Evolutionary conservation across 2,329 filamentous ascomycete genomes (phyloP), one percentile per base, ranked within the genome.

Genomic region (Alternaria postmessia): DNA sequence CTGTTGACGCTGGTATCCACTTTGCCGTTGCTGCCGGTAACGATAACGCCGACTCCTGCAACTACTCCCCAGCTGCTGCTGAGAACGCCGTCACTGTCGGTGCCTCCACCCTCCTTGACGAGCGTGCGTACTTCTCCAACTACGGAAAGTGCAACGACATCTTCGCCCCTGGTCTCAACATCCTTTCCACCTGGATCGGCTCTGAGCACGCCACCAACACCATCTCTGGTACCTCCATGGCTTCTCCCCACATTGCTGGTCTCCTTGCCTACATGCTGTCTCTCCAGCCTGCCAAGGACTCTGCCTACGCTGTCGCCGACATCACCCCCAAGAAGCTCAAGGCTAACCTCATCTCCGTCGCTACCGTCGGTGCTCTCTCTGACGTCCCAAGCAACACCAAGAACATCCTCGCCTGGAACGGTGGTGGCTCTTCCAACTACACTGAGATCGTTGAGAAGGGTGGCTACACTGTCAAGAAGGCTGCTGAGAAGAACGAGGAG

Each of bases 71-170:
- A 62, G 96, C 95, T 75, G 92, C 94, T 66, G 93, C 96, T 72
- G 86, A 88, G 74, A 93, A 96, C 77, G 94, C 95, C 70, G 88
- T 99, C 79, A 99, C 95, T 60, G 95, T 99, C 66, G 96, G 94
- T 82, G 95, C 95, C 70, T 96, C 93, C 46, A 95, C 92, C 71
- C 88, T 99, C 62, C 88, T 91, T 75, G 95, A 99, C 79, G 92
- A 93, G 86, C 94, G 95, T 83, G 95, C 95, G 68, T 99, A 98
- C 88, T 99, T 99, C 89, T 99, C 96, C 88, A 99, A 99, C 91
- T 98, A 90, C 82, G 95, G 95, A 81, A 95, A 94, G 87, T 99
- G 95, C 88, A 97, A 94, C 80, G 95, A 99, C 83, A 97, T 99
- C 86, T 99, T 99, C 76, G 95, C 94, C 66, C 95, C 95, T 63